Conservation (phyloP, 2,329 filamentous ascomycete species). For the Canariomyces notabilis region DNA sequence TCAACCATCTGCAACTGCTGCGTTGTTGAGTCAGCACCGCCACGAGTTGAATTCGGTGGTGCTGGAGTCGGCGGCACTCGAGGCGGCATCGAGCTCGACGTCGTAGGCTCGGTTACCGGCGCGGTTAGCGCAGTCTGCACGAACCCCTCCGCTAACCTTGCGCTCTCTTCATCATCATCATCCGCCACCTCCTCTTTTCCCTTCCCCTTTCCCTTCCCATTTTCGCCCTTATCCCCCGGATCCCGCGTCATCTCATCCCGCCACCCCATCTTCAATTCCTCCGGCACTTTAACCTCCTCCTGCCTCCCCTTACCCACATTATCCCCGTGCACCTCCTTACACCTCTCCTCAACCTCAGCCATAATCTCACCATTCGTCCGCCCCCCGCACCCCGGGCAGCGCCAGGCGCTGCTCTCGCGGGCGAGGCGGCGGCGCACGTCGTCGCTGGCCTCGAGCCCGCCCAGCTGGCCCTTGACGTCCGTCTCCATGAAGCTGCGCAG, state of each 20-base stretch:
- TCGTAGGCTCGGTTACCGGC: conserved; percentile 24
- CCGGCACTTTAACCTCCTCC: conserved; percentile 46
- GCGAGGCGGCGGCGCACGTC: conserved; percentile 66
- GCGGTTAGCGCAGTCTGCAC: conserved; percentile 49
- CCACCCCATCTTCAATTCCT: conserved; percentile 62
- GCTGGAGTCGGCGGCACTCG: conserved; percentile 16
- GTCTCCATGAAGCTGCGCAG: conserved; percentile 92
- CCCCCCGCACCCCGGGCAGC: conserved; percentile 63
- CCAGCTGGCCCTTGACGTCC: conserved; percentile 80
- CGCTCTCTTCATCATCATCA: conserved; percentile 36
- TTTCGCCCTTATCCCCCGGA: conserved; percentile 28
- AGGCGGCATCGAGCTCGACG: conserved; percentile 11
- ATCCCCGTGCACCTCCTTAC: conserved; percentile 31
- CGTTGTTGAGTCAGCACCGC: conserved; percentile 17
- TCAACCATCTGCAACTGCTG: conserved; percentile 22
- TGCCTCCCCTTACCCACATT: conserved; percentile 15
- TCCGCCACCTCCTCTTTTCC: neutral
- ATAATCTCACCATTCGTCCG: conserved; percentile 71
- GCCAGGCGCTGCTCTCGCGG: conserved; percentile 58
- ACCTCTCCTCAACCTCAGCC: conserved; percentile 59
- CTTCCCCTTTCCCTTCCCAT: neutral
- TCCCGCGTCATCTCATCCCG: conserved; percentile 66
- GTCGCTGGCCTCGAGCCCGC: conserved; percentile 74
- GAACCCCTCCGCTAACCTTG: conserved; percentile 53
- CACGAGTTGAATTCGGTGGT: conserved; percentile 8